Base-by-base conservation (phyloP, 148 eudicot genomes). In the Euryodendron excelsum region DNA sequence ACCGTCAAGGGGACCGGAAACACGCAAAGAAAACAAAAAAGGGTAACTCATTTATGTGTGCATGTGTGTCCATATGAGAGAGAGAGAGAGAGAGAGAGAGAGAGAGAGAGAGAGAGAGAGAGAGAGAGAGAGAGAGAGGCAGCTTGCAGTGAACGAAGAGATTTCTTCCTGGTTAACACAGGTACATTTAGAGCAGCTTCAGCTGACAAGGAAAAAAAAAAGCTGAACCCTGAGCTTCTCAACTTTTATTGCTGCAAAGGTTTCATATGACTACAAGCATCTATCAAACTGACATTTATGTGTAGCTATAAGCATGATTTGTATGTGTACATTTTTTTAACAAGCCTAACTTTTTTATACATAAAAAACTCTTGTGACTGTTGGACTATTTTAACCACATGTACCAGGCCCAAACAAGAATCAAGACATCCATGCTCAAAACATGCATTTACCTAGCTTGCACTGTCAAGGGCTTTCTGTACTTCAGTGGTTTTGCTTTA, bases 381-480 rank as follows among this genome's bases (percentile, higher is more conserved):
- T 18, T 7, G 4, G 45, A 65, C n/a, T 34, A 17, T 34, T 20
- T 39, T 9, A 27, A 65, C 14, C n/a, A 67, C 17, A 39, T 21
- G 48, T n/a, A n/a, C n/a, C 21, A 5, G 36, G 17, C 15, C 30
- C 3, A 53, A 36, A 45, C 39, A 53, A 59, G 73, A 77, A 69
- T 27, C 53, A 2, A 69, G 48, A 45, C 8, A 61, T 25, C 28
- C 10, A 58, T 50, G 72, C 25, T 39, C 33, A 39, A 34, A 41
- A 41, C n/a, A 20, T 56, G 55, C 66, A 15, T 59, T 33, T 79
- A 80, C 86, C 86, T 73, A 18, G 86, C 86, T 83, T 69, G 61
- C 68, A 83, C 82, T 7, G 63, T 76, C 8, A 83, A 75, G 64
- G 77, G 47, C 60, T 44, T 71, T 34, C 56, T 61, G 78, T 30